phyloP scores from a whole-genome alignment of 345 rosid species.

The Aquilaria yunnanensis region DNA sequence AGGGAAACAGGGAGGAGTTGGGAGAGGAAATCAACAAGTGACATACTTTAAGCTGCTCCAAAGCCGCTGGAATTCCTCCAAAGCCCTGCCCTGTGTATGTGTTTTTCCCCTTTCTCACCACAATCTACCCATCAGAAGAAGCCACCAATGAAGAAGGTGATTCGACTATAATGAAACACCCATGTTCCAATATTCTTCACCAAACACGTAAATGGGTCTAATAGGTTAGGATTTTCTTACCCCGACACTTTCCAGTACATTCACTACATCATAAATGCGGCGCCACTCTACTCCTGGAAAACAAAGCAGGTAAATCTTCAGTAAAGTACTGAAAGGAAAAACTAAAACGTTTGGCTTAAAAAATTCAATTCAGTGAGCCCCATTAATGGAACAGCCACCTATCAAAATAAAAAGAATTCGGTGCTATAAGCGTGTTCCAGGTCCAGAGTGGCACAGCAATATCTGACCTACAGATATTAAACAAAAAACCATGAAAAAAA shows the following conservation, averaged over 20 bases:
- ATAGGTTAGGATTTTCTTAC: conserved; percentile 22
- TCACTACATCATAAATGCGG: conserved; percentile 77
- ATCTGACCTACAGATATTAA: too few relatives aligned
- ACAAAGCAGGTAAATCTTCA: background rate
- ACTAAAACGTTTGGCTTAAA: background rate
- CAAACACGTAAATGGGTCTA: too few relatives aligned
- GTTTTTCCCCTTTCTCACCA: conserved; percentile 65
- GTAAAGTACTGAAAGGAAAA: too few relatives aligned
- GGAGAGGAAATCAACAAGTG: background rate
- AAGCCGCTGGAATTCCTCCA: conserved; percentile 54
- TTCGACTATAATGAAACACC: background rate
- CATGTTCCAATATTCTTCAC: too few relatives aligned
- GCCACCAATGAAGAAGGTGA: conserved; percentile 12
- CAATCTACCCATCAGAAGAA: conserved; percentile 39
- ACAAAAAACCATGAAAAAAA: too few relatives aligned
- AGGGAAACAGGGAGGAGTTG: too few relatives aligned
- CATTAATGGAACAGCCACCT: background rate
- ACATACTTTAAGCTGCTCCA: conserved; percentile 48
- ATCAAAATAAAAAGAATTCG: background rate
- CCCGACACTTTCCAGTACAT: conserved; percentile 70
- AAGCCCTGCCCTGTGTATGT: conserved; percentile 78
- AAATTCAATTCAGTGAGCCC: background rate
- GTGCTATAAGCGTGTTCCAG: too few relatives aligned
- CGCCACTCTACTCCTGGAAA: conserved; percentile 69
- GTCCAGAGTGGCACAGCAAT: too few relatives aligned